phyloP scores from a whole-genome alignment of 2,329 filamentous ascomycete species.

The Cercospora zeae-maydis region DNA sequence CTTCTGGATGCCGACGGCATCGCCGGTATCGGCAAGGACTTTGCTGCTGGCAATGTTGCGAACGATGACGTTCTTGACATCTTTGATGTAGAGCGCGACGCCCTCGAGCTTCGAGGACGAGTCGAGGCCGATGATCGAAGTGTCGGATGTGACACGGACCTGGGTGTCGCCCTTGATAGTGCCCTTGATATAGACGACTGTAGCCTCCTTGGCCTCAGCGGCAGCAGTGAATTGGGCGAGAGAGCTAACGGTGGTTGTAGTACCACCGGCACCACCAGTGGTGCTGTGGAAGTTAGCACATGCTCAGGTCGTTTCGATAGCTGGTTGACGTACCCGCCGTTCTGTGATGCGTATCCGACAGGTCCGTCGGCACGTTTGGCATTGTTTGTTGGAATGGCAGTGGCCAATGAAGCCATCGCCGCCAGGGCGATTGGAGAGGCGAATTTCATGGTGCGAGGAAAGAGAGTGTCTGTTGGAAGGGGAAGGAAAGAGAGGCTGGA shows the following conservation, averaged over 20 bases:
- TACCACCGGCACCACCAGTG: slow-evolving; percentile 47
- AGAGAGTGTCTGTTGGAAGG: slow-evolving; percentile 8
- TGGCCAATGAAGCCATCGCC: slow-evolving; percentile 25
- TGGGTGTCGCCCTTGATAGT: slow-evolving; percentile 28
- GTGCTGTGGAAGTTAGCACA: slow-evolving; percentile 30
- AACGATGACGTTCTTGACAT: slow-evolving; percentile 54
- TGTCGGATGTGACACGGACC: slow-evolving; percentile 44
- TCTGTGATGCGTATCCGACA: slow-evolving; percentile 30
- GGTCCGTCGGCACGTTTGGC: slow-evolving; percentile 16
- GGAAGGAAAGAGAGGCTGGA: not conserved
- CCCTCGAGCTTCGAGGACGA: slow-evolving; percentile 43
- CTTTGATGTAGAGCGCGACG: slow-evolving; percentile 49
- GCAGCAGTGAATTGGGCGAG: slow-evolving; percentile 43
- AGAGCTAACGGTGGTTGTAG: slow-evolving; percentile 46
- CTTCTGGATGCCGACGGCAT: slow-evolving; percentile 51
- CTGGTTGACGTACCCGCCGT: slow-evolving; percentile 25
- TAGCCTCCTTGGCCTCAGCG: slow-evolving; percentile 32
- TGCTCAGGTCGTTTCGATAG: not conserved
- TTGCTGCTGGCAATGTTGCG: slow-evolving; percentile 55
- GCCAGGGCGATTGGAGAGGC: slow-evolving; percentile 27
- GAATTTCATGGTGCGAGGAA: slow-evolving; percentile 16
- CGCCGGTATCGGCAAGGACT: slow-evolving; percentile 47
- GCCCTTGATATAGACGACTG: slow-evolving; percentile 49
- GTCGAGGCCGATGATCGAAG: slow-evolving; percentile 51
- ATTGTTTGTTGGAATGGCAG: slow-evolving; percentile 20